These are phyloP conservation scores for Micractinium conductrix DNA, from an alignment of 139 green algal species.

Conservation along the genomic window DNA sequence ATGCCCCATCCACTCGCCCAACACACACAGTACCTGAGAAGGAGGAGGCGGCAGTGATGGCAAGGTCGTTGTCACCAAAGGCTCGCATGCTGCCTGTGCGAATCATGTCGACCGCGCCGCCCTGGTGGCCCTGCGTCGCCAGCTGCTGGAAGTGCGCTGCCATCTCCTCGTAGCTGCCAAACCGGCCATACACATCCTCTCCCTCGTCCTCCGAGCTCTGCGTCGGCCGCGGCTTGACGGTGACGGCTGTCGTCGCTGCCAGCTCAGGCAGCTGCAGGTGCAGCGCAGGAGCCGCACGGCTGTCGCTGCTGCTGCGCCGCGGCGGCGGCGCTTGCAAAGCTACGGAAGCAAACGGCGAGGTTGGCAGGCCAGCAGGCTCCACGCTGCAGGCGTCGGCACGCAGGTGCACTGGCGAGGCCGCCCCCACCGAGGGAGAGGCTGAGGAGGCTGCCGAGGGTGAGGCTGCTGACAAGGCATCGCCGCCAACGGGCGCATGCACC, in stretches of 20 bases:
- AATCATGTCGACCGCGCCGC: not conserved
- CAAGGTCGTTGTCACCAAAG: not conserved
- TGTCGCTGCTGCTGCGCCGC: not conserved
- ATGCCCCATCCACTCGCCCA: not conserved
- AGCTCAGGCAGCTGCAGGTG: not conserved
- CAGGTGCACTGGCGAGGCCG: not conserved
- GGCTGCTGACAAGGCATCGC: no score
- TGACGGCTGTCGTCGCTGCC: no score
- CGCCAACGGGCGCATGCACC: not conserved
- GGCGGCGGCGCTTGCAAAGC: not conserved
- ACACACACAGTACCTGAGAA: slow-evolving; percentile 14
- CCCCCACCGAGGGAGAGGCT: no score
- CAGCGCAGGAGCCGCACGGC: not conserved
- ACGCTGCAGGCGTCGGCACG: not conserved
- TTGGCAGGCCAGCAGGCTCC: not conserved
- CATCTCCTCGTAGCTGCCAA: slow-evolving; percentile 30
- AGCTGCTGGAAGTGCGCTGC: slow-evolving; percentile 2
- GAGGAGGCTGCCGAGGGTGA: no score
- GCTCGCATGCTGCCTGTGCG: not conserved
- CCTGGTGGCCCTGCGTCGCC: not conserved
- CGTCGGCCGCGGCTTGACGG: no score
- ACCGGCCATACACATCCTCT: slow-evolving; percentile 17
- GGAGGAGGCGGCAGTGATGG: slow-evolving; percentile 12
- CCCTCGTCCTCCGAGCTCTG: slow-evolving; percentile 1
- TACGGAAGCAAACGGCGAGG: not conserved